Evolutionary conservation across 257 asterid species (phyloP).

Genomic region (Thymus mandschuricus): DNA sequence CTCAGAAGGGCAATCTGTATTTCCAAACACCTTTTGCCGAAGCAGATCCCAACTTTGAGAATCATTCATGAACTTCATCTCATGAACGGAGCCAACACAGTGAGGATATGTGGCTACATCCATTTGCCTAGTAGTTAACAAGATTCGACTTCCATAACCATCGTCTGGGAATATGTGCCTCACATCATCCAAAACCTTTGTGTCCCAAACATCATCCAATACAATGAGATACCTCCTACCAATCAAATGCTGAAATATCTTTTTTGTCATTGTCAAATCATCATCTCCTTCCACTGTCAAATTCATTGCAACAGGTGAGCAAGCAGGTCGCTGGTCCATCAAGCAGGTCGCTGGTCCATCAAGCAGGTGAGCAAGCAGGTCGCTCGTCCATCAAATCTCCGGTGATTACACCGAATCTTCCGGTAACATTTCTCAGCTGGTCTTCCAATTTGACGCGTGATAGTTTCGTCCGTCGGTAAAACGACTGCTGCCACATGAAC

Average conservation of each 20-base stretch:
- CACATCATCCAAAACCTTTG: not conserved
- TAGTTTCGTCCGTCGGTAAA: no score
- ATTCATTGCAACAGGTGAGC: no score
- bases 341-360: no score
- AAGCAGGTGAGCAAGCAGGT: not conserved
- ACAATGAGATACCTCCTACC: slow-evolving; percentile 1
- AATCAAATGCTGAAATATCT: not conserved
- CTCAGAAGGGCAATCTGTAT: not conserved
- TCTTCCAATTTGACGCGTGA: not conserved
- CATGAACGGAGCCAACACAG: not conserved
- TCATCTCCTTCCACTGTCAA: not conserved
- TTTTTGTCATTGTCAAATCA: not conserved
- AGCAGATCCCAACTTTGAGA: not conserved
- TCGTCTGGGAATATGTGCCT: not conserved
- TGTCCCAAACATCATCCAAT: slow-evolving; percentile 1
- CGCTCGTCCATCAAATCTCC: not conserved
- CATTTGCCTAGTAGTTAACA: slow-evolving; percentile 7
- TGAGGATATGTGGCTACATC: not conserved
- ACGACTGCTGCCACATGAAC: not conserved
- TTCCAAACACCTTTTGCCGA: not conserved
- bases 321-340: no score
- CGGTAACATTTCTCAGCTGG: not conserved
- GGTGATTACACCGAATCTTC: not conserved
- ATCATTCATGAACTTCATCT: not conserved
- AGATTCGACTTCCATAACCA: slow-evolving; percentile 10